Evolutionary conservation across 2,329 filamentous ascomycete species (phyloP).

Genomic region (Aureobasidium vineae): DNA sequence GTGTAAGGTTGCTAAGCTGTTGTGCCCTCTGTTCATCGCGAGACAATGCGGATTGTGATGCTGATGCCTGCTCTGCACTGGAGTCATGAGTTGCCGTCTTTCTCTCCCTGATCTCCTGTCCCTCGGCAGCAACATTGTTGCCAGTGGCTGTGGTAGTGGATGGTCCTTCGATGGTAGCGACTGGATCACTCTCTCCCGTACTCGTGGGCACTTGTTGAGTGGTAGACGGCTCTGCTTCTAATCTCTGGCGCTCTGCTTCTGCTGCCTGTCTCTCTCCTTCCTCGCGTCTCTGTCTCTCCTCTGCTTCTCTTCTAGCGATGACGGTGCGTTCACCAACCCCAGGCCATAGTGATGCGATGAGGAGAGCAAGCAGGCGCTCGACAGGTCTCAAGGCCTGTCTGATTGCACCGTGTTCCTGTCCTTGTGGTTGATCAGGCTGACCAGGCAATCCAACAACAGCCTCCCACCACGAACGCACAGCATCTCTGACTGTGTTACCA

Average conservation of each 20-base stretch:
- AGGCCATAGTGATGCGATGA: slow-evolving; percentile 61
- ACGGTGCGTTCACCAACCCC: slow-evolving; percentile 63
- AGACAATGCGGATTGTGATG: not conserved
- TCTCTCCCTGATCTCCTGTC: slow-evolving; percentile 14
- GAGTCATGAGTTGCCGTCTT: not conserved
- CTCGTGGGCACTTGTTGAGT: not conserved
- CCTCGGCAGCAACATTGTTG: not conserved
- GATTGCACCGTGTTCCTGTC: slow-evolving; percentile 31
- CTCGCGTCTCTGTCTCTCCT: slow-evolving; percentile 39
- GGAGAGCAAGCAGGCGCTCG: slow-evolving; percentile 60
- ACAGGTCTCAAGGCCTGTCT: slow-evolving; percentile 45
- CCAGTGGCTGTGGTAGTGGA: not conserved
- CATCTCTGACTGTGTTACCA: slow-evolving; percentile 31
- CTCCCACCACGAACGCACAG: slow-evolving; percentile 47
- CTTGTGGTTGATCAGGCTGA: slow-evolving; percentile 23
- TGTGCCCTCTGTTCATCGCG: slow-evolving; percentile 14
- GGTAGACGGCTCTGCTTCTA: not conserved
- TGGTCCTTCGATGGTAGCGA: not conserved
- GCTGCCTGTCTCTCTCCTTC: slow-evolving; percentile 25
- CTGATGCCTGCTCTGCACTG: not conserved
- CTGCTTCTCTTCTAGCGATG: slow-evolving; percentile 50
- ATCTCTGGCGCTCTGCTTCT: slow-evolving; percentile 25
- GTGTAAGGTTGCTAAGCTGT: not conserved
- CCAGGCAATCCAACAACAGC: slow-evolving; percentile 39
- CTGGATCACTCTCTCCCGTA: not conserved